These are phyloP conservation scores for Phialophora verrucosa DNA, from an alignment of 2,329 filamentous ascomycete species.

Conservation along the genomic window DNA sequence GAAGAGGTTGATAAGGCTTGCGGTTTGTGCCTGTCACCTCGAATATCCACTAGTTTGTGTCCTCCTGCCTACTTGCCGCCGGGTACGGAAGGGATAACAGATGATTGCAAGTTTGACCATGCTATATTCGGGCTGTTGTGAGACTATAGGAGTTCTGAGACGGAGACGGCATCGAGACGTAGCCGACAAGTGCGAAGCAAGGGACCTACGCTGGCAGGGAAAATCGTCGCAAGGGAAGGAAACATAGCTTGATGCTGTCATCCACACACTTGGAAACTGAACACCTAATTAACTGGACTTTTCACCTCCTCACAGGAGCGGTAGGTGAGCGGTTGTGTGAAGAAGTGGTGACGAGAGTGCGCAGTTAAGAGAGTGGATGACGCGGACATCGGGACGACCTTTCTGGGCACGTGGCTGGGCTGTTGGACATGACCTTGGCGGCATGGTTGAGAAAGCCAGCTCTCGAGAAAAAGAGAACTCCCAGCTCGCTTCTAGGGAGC, in stretches of 20 bases:
- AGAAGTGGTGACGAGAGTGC: background rate
- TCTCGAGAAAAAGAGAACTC: background rate
- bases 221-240: background rate
- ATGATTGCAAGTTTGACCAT: background rate
- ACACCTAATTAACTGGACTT: background rate
- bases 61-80: background rate
- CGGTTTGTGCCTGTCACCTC: too few species aligned
- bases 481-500: background rate
- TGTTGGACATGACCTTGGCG: background rate
- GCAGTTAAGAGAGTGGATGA: slow-evolving; percentile 13
- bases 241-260: background rate
- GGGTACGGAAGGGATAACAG: background rate
- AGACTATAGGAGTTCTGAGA: background rate
- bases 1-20: background rate
- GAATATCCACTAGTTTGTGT: background rate
- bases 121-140: background rate
- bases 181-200: background rate
- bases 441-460: background rate
- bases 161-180: background rate
- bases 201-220: background rate
- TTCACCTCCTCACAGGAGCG: background rate
- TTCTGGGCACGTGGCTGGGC: slow-evolving; percentile 25
- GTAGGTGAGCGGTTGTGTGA: background rate
- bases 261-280: background rate
- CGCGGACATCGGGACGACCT: slow-evolving; percentile 14